These are phyloP conservation scores for Linanthus parryae DNA, from an alignment of 148 eudicot genomes.

Conservation along the genomic window DNA sequence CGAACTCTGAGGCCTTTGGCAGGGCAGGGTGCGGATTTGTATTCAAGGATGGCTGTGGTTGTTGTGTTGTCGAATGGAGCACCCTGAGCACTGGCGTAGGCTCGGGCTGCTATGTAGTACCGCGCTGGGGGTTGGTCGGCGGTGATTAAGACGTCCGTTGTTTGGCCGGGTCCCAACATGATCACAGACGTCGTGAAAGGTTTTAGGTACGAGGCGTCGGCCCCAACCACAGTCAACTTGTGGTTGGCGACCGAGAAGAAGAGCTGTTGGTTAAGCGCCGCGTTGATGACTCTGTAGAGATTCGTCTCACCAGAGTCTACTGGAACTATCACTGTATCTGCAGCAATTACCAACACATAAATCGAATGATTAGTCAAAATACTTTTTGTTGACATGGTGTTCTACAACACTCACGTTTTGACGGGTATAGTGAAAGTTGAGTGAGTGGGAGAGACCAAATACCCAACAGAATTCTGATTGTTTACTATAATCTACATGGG, in stretches of 20 bases:
- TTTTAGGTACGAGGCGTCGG: slow-evolving; percentile 66
- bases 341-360: too few relatives aligned
- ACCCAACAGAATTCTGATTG: too few relatives aligned
- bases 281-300: slow-evolving; percentile 76
- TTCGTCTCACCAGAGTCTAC: slow-evolving; percentile 65
- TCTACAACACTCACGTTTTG: too few relatives aligned
- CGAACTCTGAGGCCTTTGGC: slow-evolving; percentile 23
- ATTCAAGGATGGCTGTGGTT: slow-evolving; percentile 63
- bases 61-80: slow-evolving; percentile 75
- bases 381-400: too few relatives aligned
- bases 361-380: too few relatives aligned
- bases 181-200: slow-evolving; percentile 57
- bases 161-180: slow-evolving; percentile 80
- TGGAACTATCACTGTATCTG: slow-evolving; percentile 67
- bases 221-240: slow-evolving; percentile 70
- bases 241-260: slow-evolving; percentile 86
- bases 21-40: slow-evolving; percentile 42
- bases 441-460: too few relatives aligned
- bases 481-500: too few relatives aligned
- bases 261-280: slow-evolving; percentile 83
- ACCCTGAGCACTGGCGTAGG: slow-evolving; percentile 63
- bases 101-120: slow-evolving; percentile 54
- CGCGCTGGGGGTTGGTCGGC: slow-evolving; percentile 48
- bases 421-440: too few relatives aligned
- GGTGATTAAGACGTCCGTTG: slow-evolving; percentile 62